Base-by-base conservation (phyloP, 1,284 basidiomycete genomes). In the Fomes fomentarius region DNA sequence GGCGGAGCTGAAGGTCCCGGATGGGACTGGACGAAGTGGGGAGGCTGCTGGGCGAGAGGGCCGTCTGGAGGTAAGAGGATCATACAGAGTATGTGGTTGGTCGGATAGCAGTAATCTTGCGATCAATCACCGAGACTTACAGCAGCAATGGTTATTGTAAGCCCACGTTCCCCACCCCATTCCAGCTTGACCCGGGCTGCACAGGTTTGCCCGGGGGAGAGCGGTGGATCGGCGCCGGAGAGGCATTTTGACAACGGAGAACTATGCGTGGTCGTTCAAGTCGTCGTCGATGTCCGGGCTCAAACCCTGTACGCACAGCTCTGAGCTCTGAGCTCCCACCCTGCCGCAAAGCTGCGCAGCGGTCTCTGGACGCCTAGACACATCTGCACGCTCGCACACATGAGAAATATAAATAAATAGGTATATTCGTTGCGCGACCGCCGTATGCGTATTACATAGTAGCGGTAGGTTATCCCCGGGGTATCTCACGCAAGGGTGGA, bases 21-120 rank as follows among this genome's bases (percentile, higher is more conserved):
- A 21, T 41, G 43, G 10, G 53, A 43, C 33, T 42, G 47, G 30
- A 19, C 52, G 38, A 48, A 52, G 47, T 47, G 19, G 34, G 63
- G 50, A 41, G 56, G 35, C 15, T 56, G 52, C 8, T 44, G 26
- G 47, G 57, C 49, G n/a, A 50, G 33, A 41, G 52, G 52, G 21
- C 54, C 60, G 52, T 58, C 60, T 61, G 60, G 54, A 31, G 59
- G 59, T 38, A 61, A 38, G 50, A 61, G 56, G 47, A 61, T 61
- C 60, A 61, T 61, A 54, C 46, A 40, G 54, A 39, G 40, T 55
- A 56, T 41, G 47, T 46, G 48, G 50, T 47, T n/a, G 46, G 46
- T 38, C 34, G 58, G 52, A 26, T 24, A 31, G n/a, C 11, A 19
- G 37, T 24, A n/a, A n/a, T n/a, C n/a, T 11, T 46, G 17, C 46